A percentile compares a stretch with the other conserved stretches of the same genome.
These are phyloP conservation scores for Starmerella geochares DNA, from an alignment of 805 yeast species.

Conservation along the genomic window DNA sequence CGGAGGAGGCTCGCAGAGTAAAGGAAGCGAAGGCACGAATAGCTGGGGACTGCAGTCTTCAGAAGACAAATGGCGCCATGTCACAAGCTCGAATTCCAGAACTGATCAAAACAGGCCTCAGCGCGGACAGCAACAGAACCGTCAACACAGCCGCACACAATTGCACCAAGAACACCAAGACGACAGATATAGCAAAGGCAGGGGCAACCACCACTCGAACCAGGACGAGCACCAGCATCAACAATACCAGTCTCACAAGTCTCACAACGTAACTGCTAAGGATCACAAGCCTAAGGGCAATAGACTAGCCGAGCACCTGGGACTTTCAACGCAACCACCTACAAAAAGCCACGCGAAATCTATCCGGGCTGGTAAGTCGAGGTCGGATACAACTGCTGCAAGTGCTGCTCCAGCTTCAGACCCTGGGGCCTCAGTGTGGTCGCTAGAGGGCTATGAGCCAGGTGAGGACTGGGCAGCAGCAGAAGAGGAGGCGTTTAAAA, in stretches of 20 bases:
- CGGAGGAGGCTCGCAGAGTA: not conserved
- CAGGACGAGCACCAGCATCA: not conserved
- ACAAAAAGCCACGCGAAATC: not conserved
- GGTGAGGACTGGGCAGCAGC: constrained; percentile 5
- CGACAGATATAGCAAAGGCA: too few relatives aligned
- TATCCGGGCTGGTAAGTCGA: not conserved
- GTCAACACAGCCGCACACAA: not conserved
- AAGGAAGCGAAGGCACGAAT: not conserved
- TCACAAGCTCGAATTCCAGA: not conserved
- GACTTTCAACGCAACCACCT: not conserved
- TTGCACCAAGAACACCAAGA: too few relatives aligned
- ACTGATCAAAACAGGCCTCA: not conserved
- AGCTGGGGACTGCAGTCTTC: too few relatives aligned
- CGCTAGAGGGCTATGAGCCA: not conserved
- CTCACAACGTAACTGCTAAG: not conserved
- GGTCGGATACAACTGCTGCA: not conserved
- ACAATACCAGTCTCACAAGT: not conserved
- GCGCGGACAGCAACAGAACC: not conserved
- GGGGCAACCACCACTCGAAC: not conserved
- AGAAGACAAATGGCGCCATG: not conserved
- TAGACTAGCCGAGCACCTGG: not conserved
- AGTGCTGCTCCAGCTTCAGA: not conserved
- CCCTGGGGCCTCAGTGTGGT: not conserved
- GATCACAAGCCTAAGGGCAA: not conserved
- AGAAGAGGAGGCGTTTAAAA: not conserved